A percentile compares a stretch with the other conserved stretches of the same genome.
phyloP scores from a whole-genome alignment of 2,329 filamentous ascomycete genomes.

The Fusarium robinianum region DNA sequence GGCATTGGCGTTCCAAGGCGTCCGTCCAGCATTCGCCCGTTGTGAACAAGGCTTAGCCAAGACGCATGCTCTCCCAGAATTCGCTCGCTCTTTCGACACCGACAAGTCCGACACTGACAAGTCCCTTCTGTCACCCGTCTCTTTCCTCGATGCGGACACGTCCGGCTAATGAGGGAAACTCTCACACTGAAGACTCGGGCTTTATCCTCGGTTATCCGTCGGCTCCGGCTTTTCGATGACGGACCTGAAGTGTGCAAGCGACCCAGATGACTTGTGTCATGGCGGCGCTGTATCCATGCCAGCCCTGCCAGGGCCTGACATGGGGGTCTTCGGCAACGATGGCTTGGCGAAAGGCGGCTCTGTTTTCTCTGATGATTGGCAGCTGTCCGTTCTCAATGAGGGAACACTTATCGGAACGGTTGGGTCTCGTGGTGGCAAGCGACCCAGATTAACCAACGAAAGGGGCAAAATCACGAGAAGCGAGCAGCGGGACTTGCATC shows the following conservation, averaged over 20 bases:
- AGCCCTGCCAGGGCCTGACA: conserved; percentile 7
- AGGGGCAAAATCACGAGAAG: background rate
- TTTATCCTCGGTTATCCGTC: conserved; percentile 35
- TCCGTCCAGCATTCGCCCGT: no score
- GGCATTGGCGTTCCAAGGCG: conserved; percentile 6
- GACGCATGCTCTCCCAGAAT: no score
- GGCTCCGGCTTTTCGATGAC: conserved; percentile 21
- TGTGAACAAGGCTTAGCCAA: no score
- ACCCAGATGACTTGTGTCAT: no score
- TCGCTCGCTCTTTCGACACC: background rate
- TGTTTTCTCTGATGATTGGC: conserved; percentile 13
- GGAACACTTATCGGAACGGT: background rate
- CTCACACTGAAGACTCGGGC: background rate
- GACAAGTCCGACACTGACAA: background rate
- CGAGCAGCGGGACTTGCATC: background rate
- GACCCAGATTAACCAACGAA: background rate
- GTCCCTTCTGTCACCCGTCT: no score
- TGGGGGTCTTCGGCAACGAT: conserved; percentile 14
- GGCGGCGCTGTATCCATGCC: no score
- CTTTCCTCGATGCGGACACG: background rate
- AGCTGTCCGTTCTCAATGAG: conserved; percentile 4
- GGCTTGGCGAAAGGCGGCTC: conserved; percentile 24
- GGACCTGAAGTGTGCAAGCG: conserved; percentile 9
- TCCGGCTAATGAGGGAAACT: conserved; percentile 20
- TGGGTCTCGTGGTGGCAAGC: background rate